Base-by-base conservation (phyloP, 2,329 filamentous ascomycete genomes). In the Neopestalotiopsis sp. region DNA sequence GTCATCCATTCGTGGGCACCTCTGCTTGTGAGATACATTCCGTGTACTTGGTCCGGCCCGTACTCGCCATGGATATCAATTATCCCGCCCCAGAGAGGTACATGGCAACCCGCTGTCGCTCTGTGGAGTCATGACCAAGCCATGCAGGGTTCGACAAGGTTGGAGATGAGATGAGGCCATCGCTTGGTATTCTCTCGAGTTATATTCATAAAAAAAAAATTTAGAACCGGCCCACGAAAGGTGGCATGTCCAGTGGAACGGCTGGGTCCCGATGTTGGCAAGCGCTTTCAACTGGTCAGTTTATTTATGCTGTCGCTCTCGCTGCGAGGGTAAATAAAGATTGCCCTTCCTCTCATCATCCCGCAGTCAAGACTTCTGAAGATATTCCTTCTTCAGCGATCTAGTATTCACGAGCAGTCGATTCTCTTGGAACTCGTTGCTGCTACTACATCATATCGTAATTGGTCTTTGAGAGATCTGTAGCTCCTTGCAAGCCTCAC, bases 231-330 rank as follows among this genome's bases (percentile, higher is more conserved):
- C 45, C 24, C 57, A 52, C 52, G 59, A 67, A 63, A 57, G 57
- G 66, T 67, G 66, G 20, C 40, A 61, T 62, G 66, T 40, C 59
- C 34, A 32, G 66, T 67, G 66, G 66, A 45, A 67, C 57, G n/a
- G 40, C 20, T 24, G 56, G 45, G 32, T 56, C 38, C 45, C 30
- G 30, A 56, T 66, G 28, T 28, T 49, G 34, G 38, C 61, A 45
- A 64, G 59, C 42, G 34, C 34, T 30, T 28, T 28, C 24, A 66
- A 57, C 7, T 66, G 28, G 28, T 60, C 30, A 60, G 49, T 58
- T 63, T 67, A 62, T 62, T 67, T 67, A 61, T 67, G 57, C 30
- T 61, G 28, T 20, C 32, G 59, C 28, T 34, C 34, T 34, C 59
- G 45, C 45, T 52, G 45, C 45, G 45, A 17, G 17, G 17, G 45